Conservation (phyloP, 108 stramenopile species). For the Cyclotella kingstonii region DNA sequence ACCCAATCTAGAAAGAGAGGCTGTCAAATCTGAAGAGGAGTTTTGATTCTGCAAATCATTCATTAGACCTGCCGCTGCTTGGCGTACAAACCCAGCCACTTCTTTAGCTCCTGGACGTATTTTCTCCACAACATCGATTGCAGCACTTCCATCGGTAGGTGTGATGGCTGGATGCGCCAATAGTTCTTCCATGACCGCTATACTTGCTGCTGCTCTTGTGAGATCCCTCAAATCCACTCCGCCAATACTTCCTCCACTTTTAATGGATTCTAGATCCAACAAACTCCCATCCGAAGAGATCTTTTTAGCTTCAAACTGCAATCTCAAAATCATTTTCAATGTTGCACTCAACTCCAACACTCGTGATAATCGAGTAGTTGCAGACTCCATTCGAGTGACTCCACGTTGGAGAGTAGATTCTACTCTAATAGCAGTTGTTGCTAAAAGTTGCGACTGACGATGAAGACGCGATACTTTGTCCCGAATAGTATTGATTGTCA, state of each 20-base stretch:
- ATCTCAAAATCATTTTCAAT: constrained; percentile 75
- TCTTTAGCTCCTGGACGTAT: constrained; percentile 29
- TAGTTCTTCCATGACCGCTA: constrained; percentile 76
- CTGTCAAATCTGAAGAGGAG: constrained; percentile 29
- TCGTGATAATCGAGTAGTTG: constrained; percentile 65
- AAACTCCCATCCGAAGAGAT: constrained; percentile 44
- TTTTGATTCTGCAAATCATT: constrained; percentile 48
- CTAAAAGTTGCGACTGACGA: constrained; percentile 70
- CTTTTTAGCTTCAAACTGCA: constrained; percentile 78
- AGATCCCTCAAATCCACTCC: constrained; percentile 68
- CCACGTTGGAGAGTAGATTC: constrained; percentile 66
- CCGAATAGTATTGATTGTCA: constrained; percentile 43
- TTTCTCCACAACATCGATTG: constrained; percentile 65
- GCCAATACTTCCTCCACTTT: background rate
- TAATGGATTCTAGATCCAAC: constrained; percentile 51
- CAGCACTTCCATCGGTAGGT: constrained; percentile 3
- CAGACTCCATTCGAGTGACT: constrained; percentile 66
- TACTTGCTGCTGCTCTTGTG: constrained; percentile 79
- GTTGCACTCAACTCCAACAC: constrained; percentile 66
- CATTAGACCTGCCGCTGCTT: constrained; percentile 62
- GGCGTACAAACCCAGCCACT: constrained; percentile 46
- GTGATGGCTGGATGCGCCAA: constrained; percentile 51
- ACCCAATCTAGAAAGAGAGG: constrained; percentile 53
- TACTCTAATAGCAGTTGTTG: constrained; percentile 61
- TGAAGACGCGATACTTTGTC: constrained; percentile 69